Evolutionary conservation across 2,329 filamentous ascomycete species (phyloP).

Genomic region (Niveomyces coronatus): DNA sequence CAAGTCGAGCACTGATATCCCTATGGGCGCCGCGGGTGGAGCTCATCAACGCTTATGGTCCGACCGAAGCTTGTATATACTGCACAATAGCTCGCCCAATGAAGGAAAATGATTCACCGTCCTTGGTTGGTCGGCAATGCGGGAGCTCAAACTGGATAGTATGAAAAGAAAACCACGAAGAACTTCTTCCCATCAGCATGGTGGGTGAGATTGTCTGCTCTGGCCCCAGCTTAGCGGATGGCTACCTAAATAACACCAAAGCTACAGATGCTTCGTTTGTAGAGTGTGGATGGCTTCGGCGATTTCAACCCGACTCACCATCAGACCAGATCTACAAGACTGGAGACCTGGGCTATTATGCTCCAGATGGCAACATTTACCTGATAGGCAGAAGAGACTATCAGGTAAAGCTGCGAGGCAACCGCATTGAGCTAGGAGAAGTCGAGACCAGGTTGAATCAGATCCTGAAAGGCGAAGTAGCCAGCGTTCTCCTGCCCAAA

Average conservation of each 20-base stretch:
- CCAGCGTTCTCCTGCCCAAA: neutral
- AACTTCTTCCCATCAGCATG: constrained; percentile 9
- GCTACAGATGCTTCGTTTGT: constrained; percentile 16
- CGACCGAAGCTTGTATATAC: neutral
- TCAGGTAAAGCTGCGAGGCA: constrained; percentile 47
- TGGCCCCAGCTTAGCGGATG: constrained; percentile 10
- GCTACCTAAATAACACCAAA: constrained; percentile 10
- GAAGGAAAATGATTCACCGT: neutral
- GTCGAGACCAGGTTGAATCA: too few species aligned
- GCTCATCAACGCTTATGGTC: constrained; percentile 4
- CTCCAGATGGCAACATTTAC: constrained; percentile 24
- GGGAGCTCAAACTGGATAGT: constrained; percentile 2
- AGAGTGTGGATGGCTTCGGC: neutral
- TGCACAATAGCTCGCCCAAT: neutral
- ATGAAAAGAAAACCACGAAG: neutral
- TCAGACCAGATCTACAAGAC: constrained; percentile 15
- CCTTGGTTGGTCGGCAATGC: constrained; percentile 2
- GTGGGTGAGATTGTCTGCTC: constrained; percentile 14
- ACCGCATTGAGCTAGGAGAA: constrained; percentile 34
- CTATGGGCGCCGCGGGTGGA: neutral
- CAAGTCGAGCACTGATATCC: neutral
- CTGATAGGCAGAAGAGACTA: constrained; percentile 41
- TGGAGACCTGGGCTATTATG: constrained; percentile 16
- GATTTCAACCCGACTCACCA: neutral
- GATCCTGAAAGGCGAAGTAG: neutral